Conservation (phyloP, 495 filamentous ascomycete species). For the Penicillium samsonianum region DNA sequence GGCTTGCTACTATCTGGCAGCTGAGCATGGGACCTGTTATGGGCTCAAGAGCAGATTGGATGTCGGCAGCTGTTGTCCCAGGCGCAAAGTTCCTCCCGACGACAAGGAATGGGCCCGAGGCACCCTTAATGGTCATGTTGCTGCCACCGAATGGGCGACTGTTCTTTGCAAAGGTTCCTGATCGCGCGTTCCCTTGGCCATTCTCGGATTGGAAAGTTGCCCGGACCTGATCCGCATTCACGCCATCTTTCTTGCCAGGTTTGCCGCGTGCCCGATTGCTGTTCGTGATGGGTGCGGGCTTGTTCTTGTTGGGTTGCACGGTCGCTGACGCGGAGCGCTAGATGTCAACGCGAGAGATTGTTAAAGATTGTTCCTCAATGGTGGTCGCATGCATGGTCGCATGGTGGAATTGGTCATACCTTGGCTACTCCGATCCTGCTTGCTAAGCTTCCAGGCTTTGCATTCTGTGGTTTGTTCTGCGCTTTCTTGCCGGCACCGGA, state of each 20-base stretch:
- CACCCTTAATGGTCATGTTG: constrained; percentile 76
- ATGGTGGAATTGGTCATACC: constrained; percentile 42
- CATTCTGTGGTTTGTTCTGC: constrained; percentile 45
- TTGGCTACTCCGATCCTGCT: constrained; percentile 76
- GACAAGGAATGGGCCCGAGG: constrained; percentile 71
- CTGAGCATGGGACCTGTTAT: constrained; percentile 67
- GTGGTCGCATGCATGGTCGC: not conserved
- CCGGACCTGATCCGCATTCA: constrained; percentile 40
- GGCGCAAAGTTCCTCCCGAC: constrained; percentile 86
- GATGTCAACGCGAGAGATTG: not conserved
- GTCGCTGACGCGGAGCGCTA: constrained; percentile 49
- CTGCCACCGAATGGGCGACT: not conserved
- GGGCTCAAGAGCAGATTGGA: constrained; percentile 79
- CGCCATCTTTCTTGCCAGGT: constrained; percentile 36
- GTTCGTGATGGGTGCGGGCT: constrained; percentile 22
- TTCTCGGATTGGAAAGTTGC: constrained; percentile 35
- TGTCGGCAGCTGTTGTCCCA: constrained; percentile 92
- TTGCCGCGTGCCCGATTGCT: constrained; percentile 29
- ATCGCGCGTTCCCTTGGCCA: constrained; percentile 31
- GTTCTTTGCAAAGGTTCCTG: constrained; percentile 30
- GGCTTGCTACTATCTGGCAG: constrained; percentile 68
- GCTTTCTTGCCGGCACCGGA: constrained; percentile 14
- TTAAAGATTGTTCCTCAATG: not conserved
- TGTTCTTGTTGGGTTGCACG: constrained; percentile 37
- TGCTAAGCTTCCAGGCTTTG: constrained; percentile 60